These are phyloP conservation scores for Carex kokanica DNA, from an alignment of 176 grass and related monocot species.

Conservation along the genomic window DNA sequence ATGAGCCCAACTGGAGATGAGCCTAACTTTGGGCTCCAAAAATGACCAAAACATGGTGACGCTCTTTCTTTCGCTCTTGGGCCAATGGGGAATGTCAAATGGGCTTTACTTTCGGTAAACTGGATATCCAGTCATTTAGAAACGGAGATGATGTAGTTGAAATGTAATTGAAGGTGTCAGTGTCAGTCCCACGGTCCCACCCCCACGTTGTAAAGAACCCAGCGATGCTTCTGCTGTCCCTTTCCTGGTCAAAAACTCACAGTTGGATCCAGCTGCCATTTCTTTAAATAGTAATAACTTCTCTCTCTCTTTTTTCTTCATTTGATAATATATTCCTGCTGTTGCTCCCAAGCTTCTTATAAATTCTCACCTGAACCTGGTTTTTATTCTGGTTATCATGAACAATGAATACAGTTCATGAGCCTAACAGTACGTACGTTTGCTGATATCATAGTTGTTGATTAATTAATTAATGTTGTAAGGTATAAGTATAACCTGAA, in stretches of 20 bases:
- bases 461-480: too few species aligned
- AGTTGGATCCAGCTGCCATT: constrained; percentile 19
- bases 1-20: neutral
- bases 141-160: neutral
- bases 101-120: too few species aligned
- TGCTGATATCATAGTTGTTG: too few species aligned
- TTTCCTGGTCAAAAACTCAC: constrained; percentile 13
- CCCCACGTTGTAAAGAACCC: constrained; percentile 15
- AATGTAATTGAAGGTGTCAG: neutral
- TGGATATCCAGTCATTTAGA: neutral
- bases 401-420: neutral
- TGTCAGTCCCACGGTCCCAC: constrained; percentile 3
- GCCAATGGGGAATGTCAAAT: neutral
- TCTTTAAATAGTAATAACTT: neutral
- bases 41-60: neutral
- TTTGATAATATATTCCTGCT: too few species aligned
- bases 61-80: neutral
- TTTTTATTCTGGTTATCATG: neutral
- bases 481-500: neutral
- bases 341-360: neutral
- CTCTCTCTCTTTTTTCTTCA: neutral
- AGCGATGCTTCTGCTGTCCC: constrained; percentile 18
- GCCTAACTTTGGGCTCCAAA: neutral
- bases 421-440: too few species aligned
- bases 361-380: neutral